A percentile compares a stretch with the other conserved stretches of the same genome.
Conservation (phyloP, 148 eudicot species). For the Fagopyrum esculentum region DNA sequence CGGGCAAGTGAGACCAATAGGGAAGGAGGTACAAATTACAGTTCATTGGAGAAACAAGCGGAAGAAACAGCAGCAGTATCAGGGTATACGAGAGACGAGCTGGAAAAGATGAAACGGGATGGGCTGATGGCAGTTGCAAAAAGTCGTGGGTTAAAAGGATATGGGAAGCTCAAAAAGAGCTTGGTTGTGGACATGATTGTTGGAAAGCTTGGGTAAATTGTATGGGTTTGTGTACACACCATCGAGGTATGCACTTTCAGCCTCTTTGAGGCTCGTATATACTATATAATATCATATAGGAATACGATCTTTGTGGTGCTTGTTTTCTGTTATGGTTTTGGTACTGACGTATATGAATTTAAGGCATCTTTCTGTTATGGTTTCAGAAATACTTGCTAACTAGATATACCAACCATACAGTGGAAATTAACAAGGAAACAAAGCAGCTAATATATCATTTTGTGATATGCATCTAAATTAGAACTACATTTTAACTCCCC, state of each 20-base stretch:
- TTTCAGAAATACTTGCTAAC: background rate
- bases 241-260: background rate
- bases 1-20: background rate
- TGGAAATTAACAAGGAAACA: background rate
- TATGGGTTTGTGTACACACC: background rate
- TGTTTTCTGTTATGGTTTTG: constrained; percentile 1
- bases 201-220: background rate
- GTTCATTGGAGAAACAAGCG: background rate
- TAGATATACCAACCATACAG: background rate
- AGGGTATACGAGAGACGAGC: background rate
- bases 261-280: constrained; percentile 1
- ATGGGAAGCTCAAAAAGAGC: background rate
- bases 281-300: background rate
- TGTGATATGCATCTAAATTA: background rate
- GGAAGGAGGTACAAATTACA: background rate
- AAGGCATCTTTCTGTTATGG: background rate
- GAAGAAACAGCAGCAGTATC: background rate
- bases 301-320: background rate
- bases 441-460: background rate
- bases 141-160: constrained; percentile 6
- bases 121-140: background rate
- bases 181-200: constrained; percentile 8
- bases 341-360: background rate
- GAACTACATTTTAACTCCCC: background rate
- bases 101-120: background rate